Evolutionary conservation across 129 eudicot species (phyloP), one percentile per base, ranked within the genome.

Genomic region (Flaveria sonorensis): DNA sequence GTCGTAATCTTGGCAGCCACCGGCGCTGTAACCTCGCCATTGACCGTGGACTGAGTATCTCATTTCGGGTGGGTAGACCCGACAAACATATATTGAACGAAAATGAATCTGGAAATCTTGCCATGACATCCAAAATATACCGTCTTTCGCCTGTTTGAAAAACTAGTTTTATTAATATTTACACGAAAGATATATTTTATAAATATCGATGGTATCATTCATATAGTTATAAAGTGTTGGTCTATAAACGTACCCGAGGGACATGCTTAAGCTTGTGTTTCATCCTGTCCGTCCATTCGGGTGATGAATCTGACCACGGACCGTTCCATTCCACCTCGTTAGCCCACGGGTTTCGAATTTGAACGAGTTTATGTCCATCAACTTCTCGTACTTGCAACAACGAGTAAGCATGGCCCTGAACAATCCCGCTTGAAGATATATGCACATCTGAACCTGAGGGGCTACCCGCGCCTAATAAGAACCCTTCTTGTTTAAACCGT

Each of bases 51-150:
- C 94, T 6, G 96, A 89, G 80, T 95, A 92, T 13, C 97, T 88
- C 99, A 95, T 95, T 82, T 95, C 99, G 2, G 94, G 94, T 14
- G 99, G 99, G 66, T 95, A 95, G 60, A 95, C 99, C 62, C 99
- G 99, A 62, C 99, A 95, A 68, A 95, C 96, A 55, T 95, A 95
- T 81, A 95, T 95, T 11, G 99, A 95, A 63, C 99, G 87, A 68
- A 95, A 95, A 73, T 95, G 99, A 61, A 95, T 89, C 78, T 95
- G 99, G 72, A 95, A 95, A 76, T 95, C 99, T 88, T 95, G 99
- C 99, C 99, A 95, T 8, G 97, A 91, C 99, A 95, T 95, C 99
- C 99, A 95, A 86, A 95, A 95, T 76, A 95, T 95, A 77, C 99
- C 99, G 42, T 91, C 97, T 79, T 82, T 91, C 48, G 97, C 92